Base-by-base conservation (phyloP, 768 basidiomycete species). In the Psilocybe tampanensis region DNA sequence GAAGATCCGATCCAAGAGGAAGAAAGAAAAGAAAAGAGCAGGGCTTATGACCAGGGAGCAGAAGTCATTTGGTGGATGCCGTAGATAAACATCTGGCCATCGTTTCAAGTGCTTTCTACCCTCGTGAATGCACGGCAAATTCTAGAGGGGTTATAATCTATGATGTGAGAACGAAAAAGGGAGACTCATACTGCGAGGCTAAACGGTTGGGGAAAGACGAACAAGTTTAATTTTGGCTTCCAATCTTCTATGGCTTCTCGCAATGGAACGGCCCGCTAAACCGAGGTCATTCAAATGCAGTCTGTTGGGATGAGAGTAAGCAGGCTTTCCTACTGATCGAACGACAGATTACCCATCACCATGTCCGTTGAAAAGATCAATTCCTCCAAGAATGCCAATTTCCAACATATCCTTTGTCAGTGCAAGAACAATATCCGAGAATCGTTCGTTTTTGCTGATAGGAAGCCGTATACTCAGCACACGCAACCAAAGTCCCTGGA, bases 331-430 rank as follows among this genome's bases (percentile, higher is more conserved):
- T 47, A 34, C 17, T 47, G 48, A 59, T 55, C 21, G 18, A 23
- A 26, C 23, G 22, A 57, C 54, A 56, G 36, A n/a, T 21, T 34
- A 32, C 12, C 13, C 52, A 42, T 44, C 61, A 77, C 72, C 71
- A 78, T 81, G 70, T 75, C 76, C 29, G 68, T 86, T 55, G 78
- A 86, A 70, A 82, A 80, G 66, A 78, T 87, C 61, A 83, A 86
- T 70, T 74, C 78, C 2, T 52, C 68, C 19, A 77, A 84, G 53
- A 79, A 80, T 63, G 68, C 76, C 6, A 58, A 68, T 18, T 72
- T 77, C 65, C 65, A 74, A 19, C 79, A 80, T 58, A 81, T 86
- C 60, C 76, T 85, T 23, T 82, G 80, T 77, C 60, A 66, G 78
- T 72, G 49, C 41, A 55, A 55, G 23, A 52, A 21, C 4, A 4